Percentiles rank a stretch among this genome's conserved stretches.
phyloP scores from a whole-genome alignment of 139 green algal species.

The Chlorella ohadii region DNA sequence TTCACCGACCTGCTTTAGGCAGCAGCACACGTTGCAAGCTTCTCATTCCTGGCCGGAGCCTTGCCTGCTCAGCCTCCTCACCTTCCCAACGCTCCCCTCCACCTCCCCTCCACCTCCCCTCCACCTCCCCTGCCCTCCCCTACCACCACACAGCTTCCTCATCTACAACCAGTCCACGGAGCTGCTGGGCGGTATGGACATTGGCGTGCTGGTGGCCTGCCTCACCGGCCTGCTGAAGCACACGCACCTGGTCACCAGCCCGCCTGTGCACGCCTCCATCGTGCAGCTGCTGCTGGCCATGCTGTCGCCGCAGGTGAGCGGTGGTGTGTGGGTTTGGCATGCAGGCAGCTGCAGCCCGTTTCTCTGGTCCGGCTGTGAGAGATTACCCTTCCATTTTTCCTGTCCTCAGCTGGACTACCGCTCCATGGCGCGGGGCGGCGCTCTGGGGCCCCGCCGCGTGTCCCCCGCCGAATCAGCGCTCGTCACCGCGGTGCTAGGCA shows the following conservation, averaged over 20 bases:
- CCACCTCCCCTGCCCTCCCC: background rate
- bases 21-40: no score
- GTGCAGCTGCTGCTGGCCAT: slow-evolving; percentile 77
- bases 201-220: slow-evolving; percentile 50
- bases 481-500: slow-evolving; percentile 74
- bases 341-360: no score
- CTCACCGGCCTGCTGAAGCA: slow-evolving; percentile 64
- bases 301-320: slow-evolving; percentile 59
- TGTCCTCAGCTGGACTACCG: slow-evolving; percentile 17
- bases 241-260: slow-evolving; percentile 52
- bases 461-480: slow-evolving; percentile 68
- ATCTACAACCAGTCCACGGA: slow-evolving; percentile 44
- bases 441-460: slow-evolving; percentile 32
- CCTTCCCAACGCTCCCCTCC: background rate
- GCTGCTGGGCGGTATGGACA: slow-evolving; percentile 47
- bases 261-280: slow-evolving; percentile 65
- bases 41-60: no score
- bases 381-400: no score
- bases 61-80: no score
- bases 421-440: background rate
- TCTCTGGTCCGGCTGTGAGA: no score
- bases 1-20: no score
- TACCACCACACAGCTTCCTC: slow-evolving; percentile 40
- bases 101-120: background rate
- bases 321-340: no score